A percentile compares a stretch with the other conserved stretches of the same genome.
phyloP scores from a whole-genome alignment of 371 early-diverging fungal genomes.

The Fennellomyces sp. region DNA sequence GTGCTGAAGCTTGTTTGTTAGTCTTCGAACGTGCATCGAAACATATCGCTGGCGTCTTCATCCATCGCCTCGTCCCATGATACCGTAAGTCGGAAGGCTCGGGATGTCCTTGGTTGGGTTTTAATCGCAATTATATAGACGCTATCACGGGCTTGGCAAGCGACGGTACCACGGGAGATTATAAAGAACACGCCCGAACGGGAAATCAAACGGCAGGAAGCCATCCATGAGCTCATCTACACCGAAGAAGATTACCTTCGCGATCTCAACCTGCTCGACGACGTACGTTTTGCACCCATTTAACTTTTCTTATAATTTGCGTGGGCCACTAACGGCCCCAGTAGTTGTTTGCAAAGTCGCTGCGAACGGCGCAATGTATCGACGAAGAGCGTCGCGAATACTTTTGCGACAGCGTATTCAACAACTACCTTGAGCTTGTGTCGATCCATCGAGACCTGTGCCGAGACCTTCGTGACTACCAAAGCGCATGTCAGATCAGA shows the following conservation, averaged over 20 bases:
- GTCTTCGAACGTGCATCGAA: constrained; percentile 2
- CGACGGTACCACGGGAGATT: constrained; percentile 73
- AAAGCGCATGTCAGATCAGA: constrained; percentile 59
- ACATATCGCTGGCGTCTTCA: constrained; percentile 15
- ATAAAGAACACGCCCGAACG: constrained; percentile 69
- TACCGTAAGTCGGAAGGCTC: constrained; percentile 27
- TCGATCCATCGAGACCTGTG: constrained; percentile 72
- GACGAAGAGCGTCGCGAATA: constrained; percentile 56
- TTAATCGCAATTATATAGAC: constrained; percentile 17
- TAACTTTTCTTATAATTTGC: background rate
- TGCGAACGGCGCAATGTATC: constrained; percentile 51
- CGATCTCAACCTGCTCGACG: constrained; percentile 59
- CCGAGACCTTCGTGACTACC: constrained; percentile 72
- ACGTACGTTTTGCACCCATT: constrained; percentile 19
- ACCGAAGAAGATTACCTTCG: constrained; percentile 91
- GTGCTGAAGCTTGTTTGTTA: background rate
- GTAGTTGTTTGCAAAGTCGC: constrained; percentile 35
- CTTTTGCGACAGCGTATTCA: constrained; percentile 82
- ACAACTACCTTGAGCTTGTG: constrained; percentile 78
- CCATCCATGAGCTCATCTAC: constrained; percentile 89
- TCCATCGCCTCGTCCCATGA: constrained; percentile 39
- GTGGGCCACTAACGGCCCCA: background rate
- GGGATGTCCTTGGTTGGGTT: background rate
- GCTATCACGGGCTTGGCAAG: constrained; percentile 68
- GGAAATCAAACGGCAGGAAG: constrained; percentile 91